phyloP scores from a whole-genome alignment of 805 yeast genomes.

The Spathaspora sp. region DNA sequence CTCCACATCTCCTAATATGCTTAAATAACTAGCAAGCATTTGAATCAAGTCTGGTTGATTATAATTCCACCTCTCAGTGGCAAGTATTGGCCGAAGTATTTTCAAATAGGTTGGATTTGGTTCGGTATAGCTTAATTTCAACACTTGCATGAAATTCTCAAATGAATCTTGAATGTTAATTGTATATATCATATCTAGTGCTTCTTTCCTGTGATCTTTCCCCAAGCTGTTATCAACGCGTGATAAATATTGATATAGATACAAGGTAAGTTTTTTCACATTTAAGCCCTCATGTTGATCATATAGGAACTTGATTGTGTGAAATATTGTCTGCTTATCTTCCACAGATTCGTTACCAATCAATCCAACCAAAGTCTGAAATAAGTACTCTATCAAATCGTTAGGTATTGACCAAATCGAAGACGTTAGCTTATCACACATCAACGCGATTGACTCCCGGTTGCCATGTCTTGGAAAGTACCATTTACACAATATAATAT shows the following conservation, averaged over 20 bases:
- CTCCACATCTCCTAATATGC: slow-evolving; percentile 12
- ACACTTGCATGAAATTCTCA: slow-evolving; percentile 10
- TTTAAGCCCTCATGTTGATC: not conserved
- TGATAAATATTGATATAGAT: not conserved
- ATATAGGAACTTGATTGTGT: not conserved
- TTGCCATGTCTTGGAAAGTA: not conserved
- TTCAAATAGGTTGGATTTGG: not conserved
- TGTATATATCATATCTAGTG: not conserved
- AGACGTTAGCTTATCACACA: not conserved
- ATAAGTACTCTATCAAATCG: not conserved
- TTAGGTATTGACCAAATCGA: not conserved
- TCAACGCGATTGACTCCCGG: not conserved
- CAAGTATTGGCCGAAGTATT: slow-evolving; percentile 2
- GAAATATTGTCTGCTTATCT: not conserved
- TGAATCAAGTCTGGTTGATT: slow-evolving; percentile 5
- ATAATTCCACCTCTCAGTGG: not conserved
- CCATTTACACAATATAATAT: not conserved
- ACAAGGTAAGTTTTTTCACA: not conserved
- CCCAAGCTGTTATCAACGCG: not conserved
- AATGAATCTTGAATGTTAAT: slow-evolving; percentile 4
- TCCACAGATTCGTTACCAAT: not conserved
- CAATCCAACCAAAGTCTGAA: not conserved
- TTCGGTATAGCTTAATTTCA: slow-evolving; percentile 8
- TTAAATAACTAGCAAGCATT: slow-evolving; percentile 16
- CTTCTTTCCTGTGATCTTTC: not conserved